These are phyloP conservation scores for Tolypocladium paradoxum DNA, from an alignment of 2,329 filamentous ascomycete genomes.

Conservation along the genomic window DNA sequence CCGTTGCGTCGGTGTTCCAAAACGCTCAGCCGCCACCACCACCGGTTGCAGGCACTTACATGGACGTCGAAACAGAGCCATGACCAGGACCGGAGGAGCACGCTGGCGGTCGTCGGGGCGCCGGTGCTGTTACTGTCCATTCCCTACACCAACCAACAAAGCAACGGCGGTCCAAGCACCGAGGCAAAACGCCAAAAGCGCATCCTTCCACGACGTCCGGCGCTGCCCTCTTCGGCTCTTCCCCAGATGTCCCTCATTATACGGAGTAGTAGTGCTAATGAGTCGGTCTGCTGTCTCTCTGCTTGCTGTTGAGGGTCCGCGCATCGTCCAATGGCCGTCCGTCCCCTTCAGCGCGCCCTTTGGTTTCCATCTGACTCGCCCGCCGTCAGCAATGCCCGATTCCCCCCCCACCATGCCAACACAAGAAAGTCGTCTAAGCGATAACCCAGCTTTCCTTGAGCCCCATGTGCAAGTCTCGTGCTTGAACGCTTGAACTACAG, in stretches of 20 bases:
- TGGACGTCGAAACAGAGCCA: background rate
- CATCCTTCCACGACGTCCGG: too few relatives aligned
- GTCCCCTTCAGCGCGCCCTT: background rate
- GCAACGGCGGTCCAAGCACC: too few relatives aligned
- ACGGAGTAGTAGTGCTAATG: too few relatives aligned
- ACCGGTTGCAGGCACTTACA: background rate
- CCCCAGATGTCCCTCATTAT: too few relatives aligned
- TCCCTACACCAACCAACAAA: too few relatives aligned
- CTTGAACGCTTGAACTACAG: background rate
- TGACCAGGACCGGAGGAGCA: background rate
- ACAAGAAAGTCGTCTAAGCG: too few relatives aligned
- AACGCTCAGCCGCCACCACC: background rate
- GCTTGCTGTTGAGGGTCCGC: background rate
- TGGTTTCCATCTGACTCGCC: background rate
- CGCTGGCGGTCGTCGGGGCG: background rate
- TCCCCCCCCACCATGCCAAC: too few relatives aligned
- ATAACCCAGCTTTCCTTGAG: too few relatives aligned
- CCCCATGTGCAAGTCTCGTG: background rate
- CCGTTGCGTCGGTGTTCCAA: background rate
- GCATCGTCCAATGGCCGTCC: background rate
- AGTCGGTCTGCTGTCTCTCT: background rate
- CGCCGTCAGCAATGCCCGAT: background rate
- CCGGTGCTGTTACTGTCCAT: too few relatives aligned
- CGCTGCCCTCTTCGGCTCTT: too few relatives aligned
- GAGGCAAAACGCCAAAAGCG: too few relatives aligned